A percentile compares a stretch with the other conserved stretches of the same genome.
Conservation (phyloP, 2,329 filamentous ascomycete species). For the Stagonosporopsis rhizophila region DNA sequence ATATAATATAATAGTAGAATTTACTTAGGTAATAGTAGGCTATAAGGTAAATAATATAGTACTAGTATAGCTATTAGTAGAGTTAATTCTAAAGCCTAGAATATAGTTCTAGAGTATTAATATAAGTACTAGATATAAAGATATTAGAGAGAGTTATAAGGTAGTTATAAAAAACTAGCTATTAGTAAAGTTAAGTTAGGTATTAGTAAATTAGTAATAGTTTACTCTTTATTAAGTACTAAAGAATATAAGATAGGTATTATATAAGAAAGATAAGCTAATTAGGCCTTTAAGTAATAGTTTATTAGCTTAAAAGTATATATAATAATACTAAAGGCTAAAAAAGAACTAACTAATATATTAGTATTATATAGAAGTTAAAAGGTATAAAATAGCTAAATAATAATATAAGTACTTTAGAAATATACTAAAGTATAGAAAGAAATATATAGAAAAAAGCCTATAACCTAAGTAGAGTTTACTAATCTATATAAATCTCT, state of each 20-base stretch:
- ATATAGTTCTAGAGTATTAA: conserved; percentile 30
- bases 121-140: background rate
- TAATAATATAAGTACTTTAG: no score
- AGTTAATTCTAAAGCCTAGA: background rate
- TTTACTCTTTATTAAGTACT: background rate
- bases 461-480: no score
- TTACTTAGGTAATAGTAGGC: background rate
- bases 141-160: background rate
- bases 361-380: no score
- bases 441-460: no score
- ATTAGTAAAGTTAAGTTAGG: background rate
- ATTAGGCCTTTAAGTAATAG: background rate
- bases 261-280: background rate
- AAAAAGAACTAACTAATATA: no score
- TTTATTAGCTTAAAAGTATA: no score
- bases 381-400: no score
- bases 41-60: background rate
- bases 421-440: no score
- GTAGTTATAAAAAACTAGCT: background rate
- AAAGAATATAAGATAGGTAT: background rate
- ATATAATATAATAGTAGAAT: background rate
- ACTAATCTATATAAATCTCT: no score
- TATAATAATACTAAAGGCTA: no score
- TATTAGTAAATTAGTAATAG: background rate
- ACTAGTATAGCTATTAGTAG: background rate